phyloP scores from a whole-genome alignment of 2,329 filamentous ascomycete species.

The Neofusicoccum ribis region DNA sequence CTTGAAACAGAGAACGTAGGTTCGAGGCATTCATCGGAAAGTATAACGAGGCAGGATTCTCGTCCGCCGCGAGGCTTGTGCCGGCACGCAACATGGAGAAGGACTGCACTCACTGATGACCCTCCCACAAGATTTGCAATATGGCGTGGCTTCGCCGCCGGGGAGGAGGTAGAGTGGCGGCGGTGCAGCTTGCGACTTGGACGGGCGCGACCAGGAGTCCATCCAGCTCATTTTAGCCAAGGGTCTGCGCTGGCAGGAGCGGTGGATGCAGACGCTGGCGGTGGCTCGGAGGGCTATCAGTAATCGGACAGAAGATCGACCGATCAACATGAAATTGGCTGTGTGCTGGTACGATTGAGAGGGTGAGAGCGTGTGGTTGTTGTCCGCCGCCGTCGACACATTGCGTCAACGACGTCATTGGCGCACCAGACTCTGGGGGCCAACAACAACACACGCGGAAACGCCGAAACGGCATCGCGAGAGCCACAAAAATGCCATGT shows the following conservation, averaged over 20 bases:
- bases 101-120: constrained; percentile 46
- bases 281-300: background rate
- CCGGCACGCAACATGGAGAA: background rate
- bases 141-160: constrained; percentile 51
- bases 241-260: background rate
- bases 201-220: constrained; percentile 49
- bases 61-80: no score
- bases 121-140: constrained; percentile 60
- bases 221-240: constrained; percentile 48
- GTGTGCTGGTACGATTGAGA: background rate
- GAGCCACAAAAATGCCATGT: background rate
- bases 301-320: background rate
- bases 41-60: no score
- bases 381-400: background rate
- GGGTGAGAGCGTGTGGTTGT: background rate
- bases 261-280: background rate
- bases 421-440: background rate
- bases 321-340: background rate
- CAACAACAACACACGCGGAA: background rate
- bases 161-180: constrained; percentile 56
- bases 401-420: constrained; percentile 9
- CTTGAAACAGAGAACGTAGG: background rate
- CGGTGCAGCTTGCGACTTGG: constrained; percentile 46
- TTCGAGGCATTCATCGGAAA: background rate
- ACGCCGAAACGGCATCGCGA: background rate